These are phyloP conservation scores for Oryza officinalis DNA, from an alignment of 176 grass and related monocot genomes.

Conservation along the genomic window DNA sequence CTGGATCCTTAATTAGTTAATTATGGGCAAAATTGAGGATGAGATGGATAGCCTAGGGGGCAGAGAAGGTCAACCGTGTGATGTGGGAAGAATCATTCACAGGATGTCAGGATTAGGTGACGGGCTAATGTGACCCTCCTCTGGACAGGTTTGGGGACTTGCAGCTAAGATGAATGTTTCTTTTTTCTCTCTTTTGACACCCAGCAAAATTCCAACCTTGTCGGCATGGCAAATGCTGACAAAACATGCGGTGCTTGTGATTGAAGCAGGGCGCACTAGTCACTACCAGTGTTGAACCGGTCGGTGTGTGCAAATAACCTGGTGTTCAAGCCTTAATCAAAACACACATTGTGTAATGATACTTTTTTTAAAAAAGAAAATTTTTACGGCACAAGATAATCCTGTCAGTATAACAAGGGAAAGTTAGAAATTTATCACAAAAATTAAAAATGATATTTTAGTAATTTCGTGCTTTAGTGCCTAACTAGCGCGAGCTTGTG, in stretches of 20 bases:
- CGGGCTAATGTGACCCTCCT: constrained; percentile 2
- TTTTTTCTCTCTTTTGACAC: constrained; percentile 27
- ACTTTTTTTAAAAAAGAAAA: too few species aligned
- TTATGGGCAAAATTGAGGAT: background rate
- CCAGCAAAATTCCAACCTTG: constrained; percentile 36
- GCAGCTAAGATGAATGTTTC: constrained; percentile 1
- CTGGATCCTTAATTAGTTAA: constrained; percentile 13
- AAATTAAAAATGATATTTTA: too few species aligned
- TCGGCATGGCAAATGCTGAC: constrained; percentile 14
- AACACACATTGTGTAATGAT: too few species aligned
- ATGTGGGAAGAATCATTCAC: constrained; percentile 45
- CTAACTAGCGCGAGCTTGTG: too few species aligned
- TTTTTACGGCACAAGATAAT: too few species aligned
- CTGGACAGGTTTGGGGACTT: constrained; percentile 24
- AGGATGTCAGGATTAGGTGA: constrained; percentile 40
- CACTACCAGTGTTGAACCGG: background rate
- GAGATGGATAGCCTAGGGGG: constrained; percentile 38
- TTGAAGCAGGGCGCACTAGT: background rate
- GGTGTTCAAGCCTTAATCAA: too few species aligned
- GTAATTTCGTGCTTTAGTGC: too few species aligned
- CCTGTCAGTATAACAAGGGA: too few species aligned
- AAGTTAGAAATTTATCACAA: too few species aligned
- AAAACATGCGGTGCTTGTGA: background rate
- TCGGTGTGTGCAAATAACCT: too few species aligned
- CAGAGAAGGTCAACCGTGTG: constrained; percentile 55